A percentile compares a stretch with the other conserved stretches of the same genome.
phyloP scores from a whole-genome alignment of 192 early-diverging fungal genomes.

The Obelidium mucronatum region DNA sequence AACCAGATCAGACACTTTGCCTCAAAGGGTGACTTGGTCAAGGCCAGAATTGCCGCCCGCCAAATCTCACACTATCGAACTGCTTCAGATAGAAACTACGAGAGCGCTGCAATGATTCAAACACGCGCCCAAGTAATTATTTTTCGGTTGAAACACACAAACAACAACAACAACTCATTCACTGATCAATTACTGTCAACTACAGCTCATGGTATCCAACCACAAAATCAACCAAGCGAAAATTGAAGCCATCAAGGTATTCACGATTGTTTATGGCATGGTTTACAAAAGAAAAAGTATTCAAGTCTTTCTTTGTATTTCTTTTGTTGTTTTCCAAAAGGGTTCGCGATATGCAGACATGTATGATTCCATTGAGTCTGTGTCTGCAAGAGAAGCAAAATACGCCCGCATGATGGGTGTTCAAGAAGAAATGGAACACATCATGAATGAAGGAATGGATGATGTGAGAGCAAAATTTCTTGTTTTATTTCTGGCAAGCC shows the following conservation, averaged over 20 bases:
- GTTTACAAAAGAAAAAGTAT: too few relatives aligned
- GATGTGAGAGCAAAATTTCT: slow-evolving; percentile 31
- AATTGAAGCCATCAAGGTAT: slow-evolving; percentile 53
- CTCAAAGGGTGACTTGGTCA: slow-evolving; percentile 50
- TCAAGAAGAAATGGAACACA: slow-evolving; percentile 55
- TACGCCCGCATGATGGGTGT: slow-evolving; percentile 43
- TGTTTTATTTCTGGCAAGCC: not conserved
- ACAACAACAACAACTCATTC: not conserved
- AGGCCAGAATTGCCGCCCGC: slow-evolving; percentile 51
- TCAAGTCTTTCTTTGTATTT: not conserved
- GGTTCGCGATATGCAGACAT: slow-evolving; percentile 48
- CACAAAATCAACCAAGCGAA: slow-evolving; percentile 55
- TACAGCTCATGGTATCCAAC: slow-evolving; percentile 49
- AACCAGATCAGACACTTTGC: slow-evolving; percentile 39
- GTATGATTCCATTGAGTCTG: slow-evolving; percentile 41
- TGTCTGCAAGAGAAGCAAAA: slow-evolving; percentile 41
- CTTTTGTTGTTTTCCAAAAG: too few relatives aligned
- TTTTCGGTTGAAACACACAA: not conserved
- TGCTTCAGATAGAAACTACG: slow-evolving; percentile 51
- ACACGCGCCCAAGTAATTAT: slow-evolving; percentile 48
- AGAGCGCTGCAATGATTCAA: slow-evolving; percentile 47
- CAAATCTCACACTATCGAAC: slow-evolving; percentile 50
- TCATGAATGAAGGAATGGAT: slow-evolving; percentile 60
- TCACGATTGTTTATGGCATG: not conserved
- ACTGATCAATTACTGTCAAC: not conserved